Evolutionary conservation across 2,329 filamentous ascomycete genomes (phyloP), one percentile per base, ranked within the genome.

Genomic region (Tolypocladium sp.): DNA sequence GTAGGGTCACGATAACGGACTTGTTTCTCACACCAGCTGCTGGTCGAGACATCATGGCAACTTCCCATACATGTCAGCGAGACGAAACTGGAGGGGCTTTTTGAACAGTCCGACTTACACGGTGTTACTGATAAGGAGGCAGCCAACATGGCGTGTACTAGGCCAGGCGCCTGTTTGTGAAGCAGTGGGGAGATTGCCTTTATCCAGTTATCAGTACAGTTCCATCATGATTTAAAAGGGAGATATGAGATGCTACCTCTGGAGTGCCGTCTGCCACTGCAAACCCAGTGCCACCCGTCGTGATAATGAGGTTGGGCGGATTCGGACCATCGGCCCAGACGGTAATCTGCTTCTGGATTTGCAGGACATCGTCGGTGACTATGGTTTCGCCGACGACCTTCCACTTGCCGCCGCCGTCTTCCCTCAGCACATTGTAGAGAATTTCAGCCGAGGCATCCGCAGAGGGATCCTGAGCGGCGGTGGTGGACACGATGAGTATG

Each of bases 41-140:
- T 5, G 94, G 94, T 53, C 94, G 85, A 57, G 94, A 90, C 94
- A 99, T 99, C 78, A 96, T 88, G 52, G 94, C 94, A 75, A 99
- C 92, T 96, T 59, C 2, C 9, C 4, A 10, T 1, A 7, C 10
- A 10, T 33, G 22, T 58, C 55, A 58, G 52, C n/a, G 15, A 30
- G 33, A n/a, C n/a, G 4, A 27, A 15, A 30, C 3, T 3, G 1
- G 2, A 20, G 8, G 17, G 12, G 8, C 3, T 55, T 27, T 3
- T 4, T 5, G 17, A 25, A 20, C 38, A 44, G 38, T 25, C 6
- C 22, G 51, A 75, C 89, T 77, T 77, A 96, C 92, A 99, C 54
- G 93, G 92, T 3, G 94, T 99, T 40, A 97, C 86, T 51, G 84
- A 79, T 20, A 96, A 77, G 1, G 93, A 97, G 25, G 90, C 81